Conservation (phyloP, 179 eudicot genomes). For the Gypsophila paniculata region DNA sequence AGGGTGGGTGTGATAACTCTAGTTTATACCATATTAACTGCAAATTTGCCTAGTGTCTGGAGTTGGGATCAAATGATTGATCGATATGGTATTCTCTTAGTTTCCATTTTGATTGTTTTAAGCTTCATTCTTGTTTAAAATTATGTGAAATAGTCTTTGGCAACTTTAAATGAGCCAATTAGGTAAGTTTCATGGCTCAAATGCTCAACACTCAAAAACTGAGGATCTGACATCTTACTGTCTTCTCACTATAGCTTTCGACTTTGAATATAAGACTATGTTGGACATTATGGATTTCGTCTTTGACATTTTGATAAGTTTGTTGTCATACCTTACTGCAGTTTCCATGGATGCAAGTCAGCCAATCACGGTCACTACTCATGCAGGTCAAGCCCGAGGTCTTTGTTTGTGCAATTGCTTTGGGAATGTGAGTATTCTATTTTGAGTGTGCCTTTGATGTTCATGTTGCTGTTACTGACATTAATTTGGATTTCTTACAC, state of each 20-base stretch:
- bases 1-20: not conserved
- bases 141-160: not conserved
- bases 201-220: too few relatives aligned
- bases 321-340: conserved; percentile 29
- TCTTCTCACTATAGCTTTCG: not conserved
- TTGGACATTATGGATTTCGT: not conserved
- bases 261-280: not conserved
- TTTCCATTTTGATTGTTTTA: not conserved
- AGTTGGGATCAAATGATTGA: not conserved
- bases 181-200: too few relatives aligned
- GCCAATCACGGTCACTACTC: conserved; percentile 67
- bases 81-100: not conserved
- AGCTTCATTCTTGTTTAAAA: not conserved
- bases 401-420: conserved; percentile 55
- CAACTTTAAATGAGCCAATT: not conserved
- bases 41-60: not conserved
- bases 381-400: conserved; percentile 65
- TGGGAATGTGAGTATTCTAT: conserved; percentile 68
- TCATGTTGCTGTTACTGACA: not conserved
- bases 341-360: conserved; percentile 96
- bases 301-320: not conserved
- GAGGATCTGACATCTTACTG: not conserved
- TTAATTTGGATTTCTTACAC: not conserved
- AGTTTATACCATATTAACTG: not conserved
- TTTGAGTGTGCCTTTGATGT: not conserved